phyloP scores from a whole-genome alignment of 2,329 filamentous ascomycete species.

The Penicillium sp. region DNA sequence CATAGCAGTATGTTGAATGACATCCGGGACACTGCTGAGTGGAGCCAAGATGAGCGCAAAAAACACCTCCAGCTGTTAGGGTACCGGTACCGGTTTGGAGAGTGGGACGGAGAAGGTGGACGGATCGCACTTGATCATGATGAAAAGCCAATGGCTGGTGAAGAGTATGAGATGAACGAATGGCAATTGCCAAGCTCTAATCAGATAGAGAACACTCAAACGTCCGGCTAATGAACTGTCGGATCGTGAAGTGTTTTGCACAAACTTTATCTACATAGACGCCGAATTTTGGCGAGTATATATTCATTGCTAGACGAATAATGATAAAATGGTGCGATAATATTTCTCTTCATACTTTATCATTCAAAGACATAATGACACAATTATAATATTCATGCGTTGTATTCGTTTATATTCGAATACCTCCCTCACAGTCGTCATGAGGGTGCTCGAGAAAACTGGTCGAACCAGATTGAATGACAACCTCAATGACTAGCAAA shows the following conservation, averaged over 20 bases:
- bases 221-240: neutral
- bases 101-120: neutral
- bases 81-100: slow-evolving; percentile 10
- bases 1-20: slow-evolving; percentile 17
- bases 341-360: too few species aligned
- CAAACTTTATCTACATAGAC: neutral
- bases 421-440: too few species aligned
- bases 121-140: slow-evolving; percentile 9
- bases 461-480: too few species aligned
- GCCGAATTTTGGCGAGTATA: neutral
- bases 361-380: too few species aligned
- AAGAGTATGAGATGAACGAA: neutral
- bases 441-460: too few species aligned
- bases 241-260: neutral
- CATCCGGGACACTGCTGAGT: slow-evolving; percentile 7
- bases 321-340: neutral
- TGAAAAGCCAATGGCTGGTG: neutral
- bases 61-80: slow-evolving; percentile 10
- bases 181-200: neutral
- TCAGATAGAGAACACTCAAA: neutral
- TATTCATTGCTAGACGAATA: neutral
- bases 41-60: slow-evolving; percentile 9
- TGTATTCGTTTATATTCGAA: too few species aligned
- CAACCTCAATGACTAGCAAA: too few species aligned
- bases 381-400: too few species aligned